These are phyloP conservation scores for Pseudogymnoascus sp. DNA, from an alignment of 2,329 filamentous ascomycete species.

Conservation along the genomic window DNA sequence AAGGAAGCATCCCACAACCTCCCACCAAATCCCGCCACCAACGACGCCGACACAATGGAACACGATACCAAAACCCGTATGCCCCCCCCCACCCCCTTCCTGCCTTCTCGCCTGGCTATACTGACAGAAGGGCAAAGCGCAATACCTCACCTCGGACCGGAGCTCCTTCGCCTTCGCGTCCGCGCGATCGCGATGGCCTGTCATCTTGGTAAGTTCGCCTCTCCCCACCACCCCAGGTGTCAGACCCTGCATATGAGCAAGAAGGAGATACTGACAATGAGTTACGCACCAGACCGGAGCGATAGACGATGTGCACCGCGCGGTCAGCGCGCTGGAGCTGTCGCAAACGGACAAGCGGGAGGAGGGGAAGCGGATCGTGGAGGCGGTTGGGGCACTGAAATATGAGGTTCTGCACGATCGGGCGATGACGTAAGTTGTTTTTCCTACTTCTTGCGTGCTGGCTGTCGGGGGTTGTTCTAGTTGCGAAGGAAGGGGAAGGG, in stretches of 20 bases:
- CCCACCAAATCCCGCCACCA: neutral
- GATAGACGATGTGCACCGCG: constrained; percentile 88
- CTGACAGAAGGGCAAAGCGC: constrained; percentile 40
- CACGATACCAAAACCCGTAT: constrained; percentile 65
- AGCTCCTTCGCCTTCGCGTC: constrained; percentile 82
- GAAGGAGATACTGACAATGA: constrained; percentile 17
- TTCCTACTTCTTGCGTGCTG: neutral
- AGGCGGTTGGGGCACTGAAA: constrained; percentile 72
- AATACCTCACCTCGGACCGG: constrained; percentile 70
- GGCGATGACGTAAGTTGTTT: constrained; percentile 53
- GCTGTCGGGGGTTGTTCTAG: neutral
- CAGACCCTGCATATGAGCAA: neutral
- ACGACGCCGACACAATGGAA: constrained; percentile 46
- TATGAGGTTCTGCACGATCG: constrained; percentile 92
- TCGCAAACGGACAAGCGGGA: constrained; percentile 52
- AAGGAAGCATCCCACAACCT: neutral
- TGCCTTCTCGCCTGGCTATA: neutral
- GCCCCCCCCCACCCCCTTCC: constrained; percentile 23
- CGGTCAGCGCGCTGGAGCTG: constrained; percentile 45
- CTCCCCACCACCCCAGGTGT: neutral
- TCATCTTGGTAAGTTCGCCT: constrained; percentile 63
- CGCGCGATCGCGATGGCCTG: constrained; percentile 80
- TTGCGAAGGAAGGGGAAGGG: neutral
- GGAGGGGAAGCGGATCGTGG: constrained; percentile 81
- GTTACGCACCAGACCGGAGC: constrained; percentile 59